Evolutionary conservation across 108 stramenopile species (phyloP), one percentile per base, ranked within the genome.

Genomic region (Asterionellopsis glacialis): DNA sequence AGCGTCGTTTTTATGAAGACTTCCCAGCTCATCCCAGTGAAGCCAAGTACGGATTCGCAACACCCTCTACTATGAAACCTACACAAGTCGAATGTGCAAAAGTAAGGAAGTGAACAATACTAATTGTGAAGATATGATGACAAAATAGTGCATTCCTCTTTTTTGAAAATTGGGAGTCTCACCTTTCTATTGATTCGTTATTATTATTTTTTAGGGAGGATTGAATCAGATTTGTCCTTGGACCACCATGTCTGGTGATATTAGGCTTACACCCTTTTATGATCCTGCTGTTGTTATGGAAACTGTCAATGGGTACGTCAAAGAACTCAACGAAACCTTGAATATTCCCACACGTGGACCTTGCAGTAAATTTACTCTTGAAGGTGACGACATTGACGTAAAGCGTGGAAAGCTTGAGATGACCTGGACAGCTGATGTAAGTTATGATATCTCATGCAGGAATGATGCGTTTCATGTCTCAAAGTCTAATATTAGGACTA

Each of bases 191-290:
- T n/a, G n/a, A n/a, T 33, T 33, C 33, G 33, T 33, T 7, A 33
- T n/a, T n/a, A 33, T 33, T 33, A 33, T 33, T 33, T 33, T 33
- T 33, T 33, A 33, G 51, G 82, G 82, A 12, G 72, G 68, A 27
- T 45, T 83, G 26, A 83, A 83, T 51, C 82, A 83, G 74, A 60
- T 83, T 15, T 79, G 79, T 10, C 73, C 79, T 43, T 69, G 75
- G 42, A 72, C 75, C 0, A 65, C 76, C 12, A 45, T 81, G 19
- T 70, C 73, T 13, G 82, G 82, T 9, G 82, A 83, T 43, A 77
- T 76, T 55, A 76, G 82, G 4, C 42, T 78, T 9, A 75, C 77
- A 12, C 82, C 82, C 6, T 83, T 83, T 54, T 83, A 83, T 69
- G 64, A 73, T 25, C 45, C 77, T 11, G 55, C 23, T 38, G 72